Percentiles rank a stretch among this genome's conserved stretches.
Conservation (phyloP, 139 green algal genomes). For the Closterium sp. region DNA sequence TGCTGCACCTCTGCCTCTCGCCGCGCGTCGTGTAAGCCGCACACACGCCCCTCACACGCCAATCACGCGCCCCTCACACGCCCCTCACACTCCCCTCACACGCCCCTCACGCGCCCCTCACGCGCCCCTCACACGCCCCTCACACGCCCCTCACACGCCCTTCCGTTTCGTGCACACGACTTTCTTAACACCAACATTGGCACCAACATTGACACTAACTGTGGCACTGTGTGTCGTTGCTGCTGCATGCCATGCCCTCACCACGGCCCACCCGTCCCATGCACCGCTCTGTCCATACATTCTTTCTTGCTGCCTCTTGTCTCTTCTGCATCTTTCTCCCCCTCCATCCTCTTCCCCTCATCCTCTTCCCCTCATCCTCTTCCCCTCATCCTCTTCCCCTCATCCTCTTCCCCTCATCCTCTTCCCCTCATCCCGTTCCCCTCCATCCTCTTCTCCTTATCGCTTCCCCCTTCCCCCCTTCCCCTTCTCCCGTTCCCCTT, state of each 20-base stretch:
- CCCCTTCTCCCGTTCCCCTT: neutral
- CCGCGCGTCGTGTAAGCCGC: constrained; percentile 81
- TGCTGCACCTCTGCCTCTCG: constrained; percentile 86
- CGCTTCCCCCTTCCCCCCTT: neutral
- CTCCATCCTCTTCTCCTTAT: neutral
- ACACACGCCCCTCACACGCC: neutral
- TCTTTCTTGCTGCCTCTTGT: neutral
- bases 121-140: neutral
- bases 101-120: neutral
- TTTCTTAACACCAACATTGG: neutral
- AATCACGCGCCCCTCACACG: neutral
- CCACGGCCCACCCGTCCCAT: neutral
- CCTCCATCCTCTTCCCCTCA: neutral
- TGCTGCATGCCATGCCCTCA: neutral
- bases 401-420: no score
- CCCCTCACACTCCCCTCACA: neutral
- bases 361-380: neutral
- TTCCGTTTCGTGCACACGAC: no score
- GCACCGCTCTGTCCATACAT: neutral
- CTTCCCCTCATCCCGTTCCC: no score
- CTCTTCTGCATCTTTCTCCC: neutral
- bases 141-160: neutral
- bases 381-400: no score
- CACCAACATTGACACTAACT: neutral
- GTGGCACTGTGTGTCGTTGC: neutral